phyloP scores from a whole-genome alignment of 768 basidiomycete genomes.

The Grammothele lineata region DNA sequence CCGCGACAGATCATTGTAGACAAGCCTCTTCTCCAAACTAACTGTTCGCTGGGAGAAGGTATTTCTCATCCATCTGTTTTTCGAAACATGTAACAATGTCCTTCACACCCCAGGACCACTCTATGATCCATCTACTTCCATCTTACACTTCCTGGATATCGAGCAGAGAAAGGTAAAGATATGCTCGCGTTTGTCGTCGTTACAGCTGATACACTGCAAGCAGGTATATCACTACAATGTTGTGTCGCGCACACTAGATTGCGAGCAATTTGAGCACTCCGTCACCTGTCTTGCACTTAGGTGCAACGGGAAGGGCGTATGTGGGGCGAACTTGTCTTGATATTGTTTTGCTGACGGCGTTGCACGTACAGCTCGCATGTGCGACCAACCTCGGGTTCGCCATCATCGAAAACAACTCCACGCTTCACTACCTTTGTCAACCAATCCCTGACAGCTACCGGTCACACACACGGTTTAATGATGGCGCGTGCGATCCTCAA shows the following conservation, averaged over 20 bases:
- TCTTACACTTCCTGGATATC: conserved; percentile 69
- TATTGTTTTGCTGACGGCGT: background rate
- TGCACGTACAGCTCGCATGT: conserved; percentile 46
- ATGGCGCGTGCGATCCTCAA: conserved; percentile 61
- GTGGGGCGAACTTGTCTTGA: too few species aligned
- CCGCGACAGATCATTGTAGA: conserved; percentile 35
- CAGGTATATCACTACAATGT: conserved; percentile 54
- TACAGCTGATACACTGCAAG: background rate
- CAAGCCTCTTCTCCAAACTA: conserved; percentile 42
- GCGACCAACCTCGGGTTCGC: conserved; percentile 57
- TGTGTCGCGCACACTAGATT: conserved; percentile 33
- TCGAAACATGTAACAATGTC: background rate
- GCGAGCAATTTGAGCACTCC: conserved; percentile 50
- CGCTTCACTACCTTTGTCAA: conserved; percentile 44
- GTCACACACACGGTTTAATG: conserved; percentile 58
- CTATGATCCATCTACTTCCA: conserved; percentile 50
- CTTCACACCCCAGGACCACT: conserved; percentile 44
- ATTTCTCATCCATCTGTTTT: background rate
- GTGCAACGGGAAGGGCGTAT: conserved; percentile 41
- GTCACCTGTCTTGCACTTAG: conserved; percentile 58
- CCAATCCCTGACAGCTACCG: conserved; percentile 43
- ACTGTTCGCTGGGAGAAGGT: conserved; percentile 65
- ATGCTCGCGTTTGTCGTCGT: background rate
- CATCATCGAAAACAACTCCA: conserved; percentile 38
- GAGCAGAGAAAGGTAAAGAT: conserved; percentile 45